Evolutionary conservation across 148 eudicot genomes (phyloP).

Genomic region (Beta vulgaris): DNA sequence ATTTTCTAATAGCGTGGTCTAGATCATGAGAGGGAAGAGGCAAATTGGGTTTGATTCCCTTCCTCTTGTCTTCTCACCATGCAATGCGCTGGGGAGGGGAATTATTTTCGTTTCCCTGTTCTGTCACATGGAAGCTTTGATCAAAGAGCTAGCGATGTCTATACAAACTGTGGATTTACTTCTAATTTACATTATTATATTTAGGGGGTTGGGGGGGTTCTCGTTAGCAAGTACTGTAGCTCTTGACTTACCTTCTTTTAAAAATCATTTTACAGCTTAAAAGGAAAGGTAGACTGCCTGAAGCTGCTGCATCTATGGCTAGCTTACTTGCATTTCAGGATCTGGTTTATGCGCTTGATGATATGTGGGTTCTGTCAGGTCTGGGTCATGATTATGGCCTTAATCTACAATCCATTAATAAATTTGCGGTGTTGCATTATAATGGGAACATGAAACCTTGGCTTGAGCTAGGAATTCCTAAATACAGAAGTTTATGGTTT

Average conservation of each 20-base stretch:
- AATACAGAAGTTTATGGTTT: conserved; percentile 62
- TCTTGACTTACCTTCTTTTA: conserved; percentile 17
- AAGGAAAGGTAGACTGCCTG: conserved; percentile 30
- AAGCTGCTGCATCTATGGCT: conserved; percentile 58
- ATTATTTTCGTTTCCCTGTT: not conserved
- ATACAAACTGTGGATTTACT: too few relatives aligned
- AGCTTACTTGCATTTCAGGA: conserved; percentile 71
- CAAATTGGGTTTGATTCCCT: not conserved
- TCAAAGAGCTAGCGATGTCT: not conserved
- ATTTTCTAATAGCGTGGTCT: not conserved
- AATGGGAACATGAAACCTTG: conserved; percentile 99
- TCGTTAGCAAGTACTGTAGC: not conserved
- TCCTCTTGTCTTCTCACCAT: not conserved
- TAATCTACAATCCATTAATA: conserved; percentile 40
- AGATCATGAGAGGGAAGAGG: not conserved
- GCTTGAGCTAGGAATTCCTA: conserved; percentile 88
- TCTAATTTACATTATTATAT: too few relatives aligned
- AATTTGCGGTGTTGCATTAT: conserved; percentile 72
- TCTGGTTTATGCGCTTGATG: conserved; percentile 64
- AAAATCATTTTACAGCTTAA: conserved; percentile 37
- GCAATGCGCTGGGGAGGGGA: not conserved
- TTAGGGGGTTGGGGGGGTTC: not conserved
- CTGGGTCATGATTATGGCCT: conserved; percentile 81
- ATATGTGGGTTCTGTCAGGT: conserved; percentile 70
- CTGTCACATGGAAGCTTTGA: not conserved